phyloP scores from a whole-genome alignment of 2,329 filamentous ascomycete species.

The Colletotrichum simmondsii region DNA sequence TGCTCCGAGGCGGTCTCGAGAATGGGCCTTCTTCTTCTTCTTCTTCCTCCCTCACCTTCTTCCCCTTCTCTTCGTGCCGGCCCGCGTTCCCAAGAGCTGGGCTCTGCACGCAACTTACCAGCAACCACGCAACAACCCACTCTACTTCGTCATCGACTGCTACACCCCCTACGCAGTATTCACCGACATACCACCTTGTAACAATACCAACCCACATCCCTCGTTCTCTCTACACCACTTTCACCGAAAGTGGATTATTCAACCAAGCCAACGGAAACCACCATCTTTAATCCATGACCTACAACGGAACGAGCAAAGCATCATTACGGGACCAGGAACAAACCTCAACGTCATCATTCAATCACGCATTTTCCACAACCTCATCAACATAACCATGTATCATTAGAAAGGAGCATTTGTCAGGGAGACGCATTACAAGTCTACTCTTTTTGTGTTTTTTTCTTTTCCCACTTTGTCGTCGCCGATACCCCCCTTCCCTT shows the following conservation, averaged over 20 bases:
- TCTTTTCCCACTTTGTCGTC: slow-evolving; percentile 32
- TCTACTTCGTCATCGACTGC: slow-evolving; percentile 28
- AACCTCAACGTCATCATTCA: slow-evolving; percentile 15
- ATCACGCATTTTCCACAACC: neutral
- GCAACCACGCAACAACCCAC: slow-evolving; percentile 8
- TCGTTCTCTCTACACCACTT: slow-evolving; percentile 1
- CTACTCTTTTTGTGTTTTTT: neutral
- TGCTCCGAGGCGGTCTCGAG: neutral
- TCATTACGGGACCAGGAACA: slow-evolving; percentile 29
- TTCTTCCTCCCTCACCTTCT: neutral
- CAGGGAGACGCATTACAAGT: neutral
- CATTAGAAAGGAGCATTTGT: slow-evolving; percentile 26
- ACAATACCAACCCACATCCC: neutral
- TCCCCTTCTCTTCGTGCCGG: slow-evolving; percentile 25
- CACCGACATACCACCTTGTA: slow-evolving; percentile 17
- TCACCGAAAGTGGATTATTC: neutral
- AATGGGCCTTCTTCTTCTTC: neutral
- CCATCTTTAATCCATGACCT: slow-evolving; percentile 33
- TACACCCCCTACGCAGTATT: slow-evolving; percentile 12
- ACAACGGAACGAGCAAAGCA: slow-evolving; percentile 31
- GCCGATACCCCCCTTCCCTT: slow-evolving; percentile 35
- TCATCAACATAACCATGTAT: slow-evolving; percentile 4
- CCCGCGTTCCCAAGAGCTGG: slow-evolving; percentile 30
- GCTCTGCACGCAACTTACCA: slow-evolving; percentile 20
- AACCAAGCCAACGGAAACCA: neutral